Conservation (phyloP, 805 yeast genomes). For the Metschnikowia santaceciliae region DNA sequence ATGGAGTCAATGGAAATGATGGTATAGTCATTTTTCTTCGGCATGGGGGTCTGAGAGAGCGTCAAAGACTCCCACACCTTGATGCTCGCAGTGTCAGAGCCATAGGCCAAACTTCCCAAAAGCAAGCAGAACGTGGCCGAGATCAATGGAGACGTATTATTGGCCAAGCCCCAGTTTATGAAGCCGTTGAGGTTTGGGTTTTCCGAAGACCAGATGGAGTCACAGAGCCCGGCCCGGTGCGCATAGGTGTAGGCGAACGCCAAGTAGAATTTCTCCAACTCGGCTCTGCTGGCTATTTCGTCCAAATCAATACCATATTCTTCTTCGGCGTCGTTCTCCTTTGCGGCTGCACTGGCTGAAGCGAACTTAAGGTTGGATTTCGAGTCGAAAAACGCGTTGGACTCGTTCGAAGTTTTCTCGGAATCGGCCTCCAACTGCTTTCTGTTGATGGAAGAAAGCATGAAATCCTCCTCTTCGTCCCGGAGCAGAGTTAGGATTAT, state of each 20-base stretch:
- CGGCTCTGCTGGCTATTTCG: constrained; percentile 68
- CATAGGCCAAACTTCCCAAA: constrained; percentile 68
- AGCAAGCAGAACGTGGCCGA: constrained; percentile 78
- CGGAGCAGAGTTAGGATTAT: constrained; percentile 61
- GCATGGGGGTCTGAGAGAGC: constrained; percentile 21
- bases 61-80: constrained; percentile 38
- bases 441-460: constrained; percentile 46
- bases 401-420: constrained; percentile 1
- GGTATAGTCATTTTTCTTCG: constrained; percentile 37
- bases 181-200: constrained; percentile 69
- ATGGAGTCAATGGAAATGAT: constrained; percentile 56
- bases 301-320: constrained; percentile 45
- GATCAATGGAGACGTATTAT: constrained; percentile 71
- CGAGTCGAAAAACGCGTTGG: background rate
- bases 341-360: background rate
- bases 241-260: constrained; percentile 67
- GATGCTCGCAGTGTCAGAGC: constrained; percentile 48
- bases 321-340: background rate
- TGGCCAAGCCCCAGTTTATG: constrained; percentile 80
- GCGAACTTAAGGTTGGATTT: background rate
- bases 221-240: constrained; percentile 54
- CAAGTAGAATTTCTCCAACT: constrained; percentile 81
- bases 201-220: constrained; percentile 56
- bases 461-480: constrained; percentile 70
- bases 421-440: constrained; percentile 36